These are phyloP conservation scores for Ophiocordyceps australis DNA, from an alignment of 2,329 filamentous ascomycete genomes.

Conservation along the genomic window DNA sequence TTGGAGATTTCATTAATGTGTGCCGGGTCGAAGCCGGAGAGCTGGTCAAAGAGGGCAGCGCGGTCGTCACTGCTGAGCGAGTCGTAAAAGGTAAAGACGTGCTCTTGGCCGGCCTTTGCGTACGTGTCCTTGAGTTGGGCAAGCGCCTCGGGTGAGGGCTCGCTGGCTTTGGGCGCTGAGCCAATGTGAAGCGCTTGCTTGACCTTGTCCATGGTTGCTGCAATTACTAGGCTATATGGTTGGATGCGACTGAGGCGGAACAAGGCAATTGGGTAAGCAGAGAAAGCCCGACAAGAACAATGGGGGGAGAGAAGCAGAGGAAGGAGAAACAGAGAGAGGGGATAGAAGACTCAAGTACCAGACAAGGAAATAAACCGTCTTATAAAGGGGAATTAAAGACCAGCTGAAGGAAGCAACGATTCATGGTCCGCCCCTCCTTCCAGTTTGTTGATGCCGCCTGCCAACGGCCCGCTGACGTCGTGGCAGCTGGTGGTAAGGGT, in stretches of 20 bases:
- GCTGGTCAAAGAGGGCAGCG: slow-evolving; percentile 61
- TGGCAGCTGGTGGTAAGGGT: no score
- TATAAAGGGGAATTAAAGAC: no score
- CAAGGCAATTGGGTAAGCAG: no score
- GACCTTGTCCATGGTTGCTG: slow-evolving; percentile 20
- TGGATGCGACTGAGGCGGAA: not conserved
- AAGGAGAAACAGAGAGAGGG: no score
- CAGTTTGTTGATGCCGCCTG: no score
- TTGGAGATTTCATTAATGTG: slow-evolving; percentile 79
- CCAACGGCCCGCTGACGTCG: no score
- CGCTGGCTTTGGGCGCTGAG: slow-evolving; percentile 18
- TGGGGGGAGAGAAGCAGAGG: no score
- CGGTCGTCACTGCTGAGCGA: slow-evolving; percentile 57
- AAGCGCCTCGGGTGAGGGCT: slow-evolving; percentile 48
- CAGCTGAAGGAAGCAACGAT: no score
- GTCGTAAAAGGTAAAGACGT: slow-evolving; percentile 70
- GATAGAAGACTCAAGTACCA: no score
- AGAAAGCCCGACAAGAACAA: no score
- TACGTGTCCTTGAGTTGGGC: slow-evolving; percentile 54
- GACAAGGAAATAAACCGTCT: no score
- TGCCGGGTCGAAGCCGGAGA: slow-evolving; percentile 63
- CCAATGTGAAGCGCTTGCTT: slow-evolving; percentile 22
- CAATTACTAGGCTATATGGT: not conserved
- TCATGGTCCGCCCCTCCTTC: no score
- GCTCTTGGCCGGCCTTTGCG: slow-evolving; percentile 60